These are phyloP conservation scores for Aspergillus costaricaensis DNA, from an alignment of 2,329 filamentous ascomycete species.

Conservation along the genomic window DNA sequence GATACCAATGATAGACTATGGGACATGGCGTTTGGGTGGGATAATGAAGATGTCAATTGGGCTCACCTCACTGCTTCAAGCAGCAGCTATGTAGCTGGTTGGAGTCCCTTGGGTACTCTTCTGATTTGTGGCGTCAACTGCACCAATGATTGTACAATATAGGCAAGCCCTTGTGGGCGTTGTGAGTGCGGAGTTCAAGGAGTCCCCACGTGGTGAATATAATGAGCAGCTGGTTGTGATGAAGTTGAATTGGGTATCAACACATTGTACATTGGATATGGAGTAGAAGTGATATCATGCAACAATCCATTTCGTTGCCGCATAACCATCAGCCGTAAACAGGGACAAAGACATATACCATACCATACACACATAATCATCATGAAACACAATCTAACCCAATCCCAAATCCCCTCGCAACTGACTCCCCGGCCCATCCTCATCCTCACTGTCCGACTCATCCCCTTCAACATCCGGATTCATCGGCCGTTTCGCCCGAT, in stretches of 20 bases:
- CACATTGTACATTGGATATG: conserved; percentile 9
- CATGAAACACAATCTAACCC: conserved; percentile 17
- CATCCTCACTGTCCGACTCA: conserved; percentile 37
- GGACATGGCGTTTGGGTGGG: conserved; percentile 17
- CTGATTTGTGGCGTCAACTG: not conserved
- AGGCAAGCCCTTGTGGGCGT: not conserved
- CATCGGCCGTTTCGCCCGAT: conserved; percentile 28
- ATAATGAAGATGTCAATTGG: not conserved
- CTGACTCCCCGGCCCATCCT: conserved; percentile 32
- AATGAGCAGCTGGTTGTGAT: not conserved
- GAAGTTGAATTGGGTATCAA: not conserved
- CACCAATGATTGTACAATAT: not conserved
- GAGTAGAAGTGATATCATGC: conserved; percentile 7
- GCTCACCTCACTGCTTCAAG: not conserved
- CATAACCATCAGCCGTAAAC: not conserved
- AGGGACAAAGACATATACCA: not conserved
- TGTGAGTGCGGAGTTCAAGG: not conserved
- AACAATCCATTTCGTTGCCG: conserved; percentile 1
- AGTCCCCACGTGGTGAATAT: not conserved
- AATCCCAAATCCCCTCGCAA: conserved; percentile 34
- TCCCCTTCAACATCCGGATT: conserved; percentile 36
- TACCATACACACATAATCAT: conserved; percentile 20
- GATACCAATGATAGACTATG: conserved; percentile 42
- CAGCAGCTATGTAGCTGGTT: not conserved
- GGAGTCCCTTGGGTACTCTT: not conserved